phyloP scores from a whole-genome alignment of 148 eudicot species.

The Hydrangea macrophylla region DNA sequence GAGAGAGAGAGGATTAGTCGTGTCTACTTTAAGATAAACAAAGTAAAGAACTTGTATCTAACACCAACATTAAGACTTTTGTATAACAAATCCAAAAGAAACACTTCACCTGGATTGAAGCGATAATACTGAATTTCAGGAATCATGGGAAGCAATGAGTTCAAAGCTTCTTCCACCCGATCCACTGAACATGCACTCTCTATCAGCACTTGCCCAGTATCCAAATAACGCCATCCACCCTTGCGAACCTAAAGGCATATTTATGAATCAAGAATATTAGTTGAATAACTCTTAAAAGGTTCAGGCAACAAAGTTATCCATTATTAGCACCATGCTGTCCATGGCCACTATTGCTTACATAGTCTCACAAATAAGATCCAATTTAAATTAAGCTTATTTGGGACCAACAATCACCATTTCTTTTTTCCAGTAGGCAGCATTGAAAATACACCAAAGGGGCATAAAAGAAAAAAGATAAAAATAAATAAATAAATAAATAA shows the following conservation, averaged over 20 bases:
- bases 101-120: conserved; percentile 79
- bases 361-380: too few species aligned
- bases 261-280: background rate
- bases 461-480: too few species aligned
- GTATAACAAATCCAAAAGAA: background rate
- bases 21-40: background rate
- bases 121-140: conserved; percentile 91
- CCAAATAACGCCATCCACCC: conserved; percentile 95
- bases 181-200: conserved; percentile 98
- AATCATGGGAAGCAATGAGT: conserved; percentile 89
- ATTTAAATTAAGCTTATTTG: too few species aligned
- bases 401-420: too few species aligned
- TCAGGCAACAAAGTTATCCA: background rate
- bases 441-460: too few species aligned
- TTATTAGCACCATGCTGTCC: background rate
- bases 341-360: too few species aligned
- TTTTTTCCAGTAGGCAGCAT: too few species aligned
- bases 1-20: background rate
- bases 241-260: conserved; percentile 57
- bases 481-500: too few species aligned
- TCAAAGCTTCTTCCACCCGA: conserved; percentile 94
- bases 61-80: background rate
- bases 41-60: background rate
- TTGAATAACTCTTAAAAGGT: background rate
- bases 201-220: conserved; percentile 93